phyloP scores from a whole-genome alignment of 345 rosid genomes.

The Eucalyptus viminalis region DNA sequence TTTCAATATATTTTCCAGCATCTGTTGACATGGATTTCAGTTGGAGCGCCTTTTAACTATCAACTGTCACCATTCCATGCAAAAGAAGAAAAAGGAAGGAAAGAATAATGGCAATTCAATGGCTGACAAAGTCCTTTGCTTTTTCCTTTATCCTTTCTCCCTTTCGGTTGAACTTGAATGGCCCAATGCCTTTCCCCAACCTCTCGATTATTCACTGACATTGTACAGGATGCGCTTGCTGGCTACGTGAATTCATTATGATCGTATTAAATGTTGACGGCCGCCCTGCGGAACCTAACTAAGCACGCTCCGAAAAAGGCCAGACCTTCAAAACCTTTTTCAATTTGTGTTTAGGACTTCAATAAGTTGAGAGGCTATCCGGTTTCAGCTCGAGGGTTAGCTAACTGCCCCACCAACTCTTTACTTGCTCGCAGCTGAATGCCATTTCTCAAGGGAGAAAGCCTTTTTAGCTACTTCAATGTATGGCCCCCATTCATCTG shows the following conservation, averaged over 20 bases:
- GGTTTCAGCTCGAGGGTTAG: neutral
- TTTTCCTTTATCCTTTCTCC: neutral
- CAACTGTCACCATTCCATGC: neutral
- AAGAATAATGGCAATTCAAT: neutral
- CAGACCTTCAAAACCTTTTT: neutral
- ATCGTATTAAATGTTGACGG: neutral
- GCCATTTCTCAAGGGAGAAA: neutral
- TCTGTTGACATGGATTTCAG: neutral
- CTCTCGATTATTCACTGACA: neutral
- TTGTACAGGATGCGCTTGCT: neutral
- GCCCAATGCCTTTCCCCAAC: neutral
- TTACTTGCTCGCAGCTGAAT: neutral
- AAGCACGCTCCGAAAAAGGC: neutral
- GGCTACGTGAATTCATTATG: neutral
- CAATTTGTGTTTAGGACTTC: neutral
- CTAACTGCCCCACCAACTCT: neutral
- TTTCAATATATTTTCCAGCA: neutral
- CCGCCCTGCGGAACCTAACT: neutral
- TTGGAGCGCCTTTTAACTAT: neutral
- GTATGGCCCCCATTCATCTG: neutral
- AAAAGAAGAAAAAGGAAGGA: neutral
- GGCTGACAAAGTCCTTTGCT: neutral
- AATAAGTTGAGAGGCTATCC: neutral
- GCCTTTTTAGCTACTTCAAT: neutral
- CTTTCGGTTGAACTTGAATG: neutral